Evolutionary conservation across 225 moss, liverwort and hornwort genomes (phyloP), one percentile per base, ranked within the genome.

Genomic region (Marchantia polymorpha): DNA sequence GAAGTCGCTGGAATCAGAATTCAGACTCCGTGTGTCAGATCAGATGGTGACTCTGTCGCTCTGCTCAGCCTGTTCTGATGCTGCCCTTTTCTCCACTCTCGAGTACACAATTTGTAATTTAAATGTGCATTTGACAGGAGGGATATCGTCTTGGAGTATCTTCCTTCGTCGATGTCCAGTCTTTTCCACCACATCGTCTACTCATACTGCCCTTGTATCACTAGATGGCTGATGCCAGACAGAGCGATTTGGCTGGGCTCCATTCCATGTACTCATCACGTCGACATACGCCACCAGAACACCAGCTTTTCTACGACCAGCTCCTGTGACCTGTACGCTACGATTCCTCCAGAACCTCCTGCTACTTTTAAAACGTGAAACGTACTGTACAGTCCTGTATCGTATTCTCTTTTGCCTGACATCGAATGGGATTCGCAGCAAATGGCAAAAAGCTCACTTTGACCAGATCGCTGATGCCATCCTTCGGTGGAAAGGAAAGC

Each of bases 11-110:
- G 14, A 22, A 8, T 27, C 2, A 64, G 64, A 64, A 26, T 6
- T 25, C 64, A 64, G 64, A 26, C 64, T 56, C 25, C 23, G 20
- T 64, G 64, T 64, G 64, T 64, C 64, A 64, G 64, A 64, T 64
- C 25, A 64, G 16, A 11, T 64, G 64, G 64, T 64, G 64, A 27
- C 64, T 64, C 64, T 64, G 64, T 26, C 3, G 64, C 26, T 64
- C 25, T 64, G 11, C 25, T 64, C 64, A 26, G 3, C 16, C 6
- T 25, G 26, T 25, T 64, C 16, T 3, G 25, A 25, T 7, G 8
- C 64, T 26, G 64, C 23, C 60, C 23, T 7, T 61, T n/a, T 61
- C n/a, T n/a, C n/a, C n/a, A n/a, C 7, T 61, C 60, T 20, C 60
- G 59, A 4, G 59, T 61, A 2, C 19, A 5, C 4, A 2, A 19